These are phyloP conservation scores for Podospora conica DNA, from an alignment of 495 filamentous ascomycete species.

Conservation along the genomic window DNA sequence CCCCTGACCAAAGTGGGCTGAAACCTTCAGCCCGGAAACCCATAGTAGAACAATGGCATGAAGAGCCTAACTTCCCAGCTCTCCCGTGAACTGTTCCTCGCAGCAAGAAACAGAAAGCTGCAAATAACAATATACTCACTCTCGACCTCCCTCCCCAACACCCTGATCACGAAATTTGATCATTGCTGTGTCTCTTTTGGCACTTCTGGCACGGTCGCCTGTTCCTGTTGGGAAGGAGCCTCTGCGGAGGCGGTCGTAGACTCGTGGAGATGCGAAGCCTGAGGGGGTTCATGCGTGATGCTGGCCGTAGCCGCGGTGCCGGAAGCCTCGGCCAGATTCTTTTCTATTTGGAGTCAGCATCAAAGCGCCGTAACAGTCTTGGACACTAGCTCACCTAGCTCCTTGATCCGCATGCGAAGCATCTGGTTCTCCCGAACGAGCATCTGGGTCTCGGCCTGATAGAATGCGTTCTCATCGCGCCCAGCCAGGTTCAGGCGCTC, in stretches of 20 bases:
- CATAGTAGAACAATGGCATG: neutral
- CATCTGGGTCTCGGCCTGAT: slow-evolving; percentile 86
- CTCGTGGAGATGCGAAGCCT: neutral
- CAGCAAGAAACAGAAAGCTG: neutral
- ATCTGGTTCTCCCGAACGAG: slow-evolving; percentile 90
- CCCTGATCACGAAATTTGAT: neutral
- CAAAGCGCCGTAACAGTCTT: neutral
- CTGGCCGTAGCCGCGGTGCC: neutral
- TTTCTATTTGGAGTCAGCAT: neutral
- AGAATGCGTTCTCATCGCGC: slow-evolving; percentile 78
- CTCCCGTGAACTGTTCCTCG: neutral
- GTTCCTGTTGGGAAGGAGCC: neutral
- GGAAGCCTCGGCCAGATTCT: neutral
- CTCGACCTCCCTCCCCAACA: neutral
- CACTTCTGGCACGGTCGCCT: neutral
- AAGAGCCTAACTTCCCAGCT: neutral
- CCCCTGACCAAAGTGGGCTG: neutral
- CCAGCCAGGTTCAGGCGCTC: slow-evolving; percentile 41
- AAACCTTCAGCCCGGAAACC: neutral
- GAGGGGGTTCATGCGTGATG: slow-evolving; percentile 1
- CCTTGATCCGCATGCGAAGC: slow-evolving; percentile 75
- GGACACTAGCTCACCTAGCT: slow-evolving; percentile 53
- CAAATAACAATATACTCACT: neutral
- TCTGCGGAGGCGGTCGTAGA: neutral
- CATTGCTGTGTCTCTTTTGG: neutral